Percentiles rank a stretch among this genome's conserved stretches.
phyloP scores from a whole-genome alignment of 2,329 filamentous ascomycete species.

The Fusarium odoratissimum region DNA sequence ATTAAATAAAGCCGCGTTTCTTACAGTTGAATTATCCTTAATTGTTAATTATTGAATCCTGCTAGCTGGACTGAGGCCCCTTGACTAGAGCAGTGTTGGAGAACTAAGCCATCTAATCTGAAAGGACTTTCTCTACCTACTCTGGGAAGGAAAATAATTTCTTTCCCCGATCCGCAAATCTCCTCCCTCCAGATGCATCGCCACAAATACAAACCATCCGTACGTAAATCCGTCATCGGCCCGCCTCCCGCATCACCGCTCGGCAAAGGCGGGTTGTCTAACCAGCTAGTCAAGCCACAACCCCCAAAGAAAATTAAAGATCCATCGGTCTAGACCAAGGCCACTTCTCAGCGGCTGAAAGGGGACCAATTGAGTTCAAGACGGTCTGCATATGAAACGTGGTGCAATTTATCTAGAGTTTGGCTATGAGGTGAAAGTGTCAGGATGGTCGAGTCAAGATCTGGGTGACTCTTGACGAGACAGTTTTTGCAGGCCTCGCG shows the following conservation, averaged over 20 bases:
- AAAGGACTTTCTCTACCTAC: no score
- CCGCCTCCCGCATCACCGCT: not conserved
- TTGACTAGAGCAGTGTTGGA: no score
- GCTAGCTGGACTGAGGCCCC: no score
- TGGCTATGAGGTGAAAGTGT: not conserved
- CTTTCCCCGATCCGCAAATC: accelerated
- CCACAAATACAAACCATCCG: accelerated
- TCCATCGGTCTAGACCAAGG: not conserved
- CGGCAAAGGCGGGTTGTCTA: not conserved
- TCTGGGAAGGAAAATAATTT: not conserved
- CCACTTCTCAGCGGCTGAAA: accelerated
- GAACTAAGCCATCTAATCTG: no score
- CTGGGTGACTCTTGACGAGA: accelerated
- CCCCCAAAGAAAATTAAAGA: no score
- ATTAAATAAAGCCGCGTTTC: no score
- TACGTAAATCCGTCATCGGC: not conserved
- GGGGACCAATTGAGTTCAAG: not conserved
- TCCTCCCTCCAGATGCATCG: accelerated
- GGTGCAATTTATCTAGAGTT: not conserved
- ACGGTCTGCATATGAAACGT: not conserved
- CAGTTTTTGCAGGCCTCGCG: accelerated
- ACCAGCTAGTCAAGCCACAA: accelerated
- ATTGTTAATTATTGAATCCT: no score
- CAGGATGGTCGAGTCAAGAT: not conserved
- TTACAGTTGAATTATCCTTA: no score